Base-by-base conservation (phyloP, 2,329 filamentous ascomycete genomes). In the Epichloe sp. region DNA sequence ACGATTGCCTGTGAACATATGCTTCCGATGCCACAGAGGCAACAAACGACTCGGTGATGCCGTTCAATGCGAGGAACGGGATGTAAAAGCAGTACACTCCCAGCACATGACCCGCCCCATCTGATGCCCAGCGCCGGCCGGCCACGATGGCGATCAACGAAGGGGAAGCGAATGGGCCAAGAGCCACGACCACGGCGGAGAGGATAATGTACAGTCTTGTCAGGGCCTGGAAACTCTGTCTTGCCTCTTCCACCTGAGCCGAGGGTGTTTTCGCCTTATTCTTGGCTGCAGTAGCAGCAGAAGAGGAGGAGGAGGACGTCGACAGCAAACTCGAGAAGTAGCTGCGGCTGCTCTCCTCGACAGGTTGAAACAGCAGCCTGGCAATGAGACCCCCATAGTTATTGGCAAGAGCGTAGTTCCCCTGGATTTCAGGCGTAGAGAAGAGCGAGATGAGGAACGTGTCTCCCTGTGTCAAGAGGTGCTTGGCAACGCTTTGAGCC, bases 381-480 rank as follows among this genome's bases (percentile, higher is more conserved):
- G 93, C 93, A 31, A 95, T 71, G 0, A 98, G 78, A 2, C 90
- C 87, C 21, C 93, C 93, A 64, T 93, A 98, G 67, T 97, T 98
- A 60, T 89, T 89, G 49, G 91, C 93, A 5, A 98, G 76, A 0
- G 90, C 88, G 63, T 97, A 98, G 37, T 88, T 82, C 93, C 93
- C 93, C 70, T 97, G 93, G 4, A 90, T 85, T 42, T 80, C 74
- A 1, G 93, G 78, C 0, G 82, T 82, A 6, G 90, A 84, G 52
- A 97, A 75, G 12, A 83, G 70, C 15, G 86, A 84, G 56, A 98
- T 84, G 47, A 97, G 80, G 58, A 97, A 79, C 2, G 89, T 88
- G 69, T 98, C 93, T 53, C 91, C 93, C 68, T 97, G 89, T 0
- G 93, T 97, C 49, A 98, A 78, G 49, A 97, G 65, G 64, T 97